A percentile compares a stretch with the other conserved stretches of the same genome.
These are phyloP conservation scores for Penicillium vulpinum DNA, from an alignment of 2,329 filamentous ascomycete genomes.

Conservation along the genomic window DNA sequence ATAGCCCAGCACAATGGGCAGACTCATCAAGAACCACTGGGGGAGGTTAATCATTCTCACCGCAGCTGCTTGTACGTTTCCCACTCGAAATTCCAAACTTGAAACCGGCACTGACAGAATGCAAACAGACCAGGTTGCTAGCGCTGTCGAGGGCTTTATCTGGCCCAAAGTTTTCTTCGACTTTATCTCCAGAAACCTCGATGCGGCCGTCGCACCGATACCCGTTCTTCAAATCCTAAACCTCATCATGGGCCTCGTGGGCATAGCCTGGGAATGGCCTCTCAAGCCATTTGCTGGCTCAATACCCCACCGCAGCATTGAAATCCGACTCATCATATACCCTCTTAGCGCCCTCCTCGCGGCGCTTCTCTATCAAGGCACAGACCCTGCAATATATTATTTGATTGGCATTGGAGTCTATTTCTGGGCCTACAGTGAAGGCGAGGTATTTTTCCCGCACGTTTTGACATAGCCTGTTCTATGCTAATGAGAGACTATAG, in stretches of 20 bases:
- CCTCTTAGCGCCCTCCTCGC: constrained; percentile 75
- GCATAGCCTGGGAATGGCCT: constrained; percentile 90
- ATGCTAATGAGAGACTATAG: constrained; percentile 39
- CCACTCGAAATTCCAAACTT: background rate
- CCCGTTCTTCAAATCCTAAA: constrained; percentile 90
- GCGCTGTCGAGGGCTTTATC: constrained; percentile 84
- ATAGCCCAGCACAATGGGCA: constrained; percentile 67
- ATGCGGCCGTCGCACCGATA: constrained; percentile 80
- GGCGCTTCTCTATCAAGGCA: constrained; percentile 83
- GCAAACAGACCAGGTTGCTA: constrained; percentile 75
- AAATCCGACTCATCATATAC: constrained; percentile 77
- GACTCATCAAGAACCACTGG: constrained; percentile 99
- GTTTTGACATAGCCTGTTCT: background rate
- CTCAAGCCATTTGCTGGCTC: constrained; percentile 74
- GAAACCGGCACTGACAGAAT: background rate
- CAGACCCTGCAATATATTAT: constrained; percentile 91
- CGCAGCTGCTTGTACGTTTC: constrained; percentile 68
- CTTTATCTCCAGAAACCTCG: constrained; percentile 86
- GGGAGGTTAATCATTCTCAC: constrained; percentile 89
- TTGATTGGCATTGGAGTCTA: constrained; percentile 81
- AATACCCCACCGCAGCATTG: constrained; percentile 79
- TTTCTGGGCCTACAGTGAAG: constrained; percentile 96
- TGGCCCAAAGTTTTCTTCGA: constrained; percentile 99
- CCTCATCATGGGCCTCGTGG: constrained; percentile 73
- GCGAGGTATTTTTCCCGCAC: constrained; percentile 66